Conservation (phyloP, 352 stramenopile genomes). For the Phytophthora foliorum region DNA sequence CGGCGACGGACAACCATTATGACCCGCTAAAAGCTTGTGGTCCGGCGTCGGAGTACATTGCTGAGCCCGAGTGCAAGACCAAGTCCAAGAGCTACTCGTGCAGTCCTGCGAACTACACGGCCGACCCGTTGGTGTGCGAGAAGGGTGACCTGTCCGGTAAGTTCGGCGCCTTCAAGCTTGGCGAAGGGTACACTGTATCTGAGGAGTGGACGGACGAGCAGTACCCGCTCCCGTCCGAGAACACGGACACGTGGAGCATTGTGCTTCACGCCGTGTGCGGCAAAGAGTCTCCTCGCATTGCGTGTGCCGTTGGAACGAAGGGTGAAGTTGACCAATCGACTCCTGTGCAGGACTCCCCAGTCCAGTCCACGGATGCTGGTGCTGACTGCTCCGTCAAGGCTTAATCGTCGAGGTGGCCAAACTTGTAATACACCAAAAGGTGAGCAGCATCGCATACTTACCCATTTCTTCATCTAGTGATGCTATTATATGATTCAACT, state of each 20-base stretch:
- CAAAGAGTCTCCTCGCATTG: slow-evolving; percentile 52
- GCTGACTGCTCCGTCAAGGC: slow-evolving; percentile 17
- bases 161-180: slow-evolving; percentile 51
- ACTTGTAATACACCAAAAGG: neutral
- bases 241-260: slow-evolving; percentile 65
- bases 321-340: slow-evolving; percentile 21
- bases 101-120: slow-evolving; percentile 49
- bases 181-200: slow-evolving; percentile 28
- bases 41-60: slow-evolving; percentile 53
- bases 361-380: slow-evolving; percentile 14
- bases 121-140: slow-evolving; percentile 52
- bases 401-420: neutral
- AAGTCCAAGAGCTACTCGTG: slow-evolving; percentile 53
- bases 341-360: slow-evolving; percentile 11
- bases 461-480: neutral
- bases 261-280: slow-evolving; percentile 71
- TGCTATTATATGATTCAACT: neutral
- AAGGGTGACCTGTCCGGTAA: slow-evolving; percentile 72
- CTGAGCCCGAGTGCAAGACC: slow-evolving; percentile 34
- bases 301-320: slow-evolving; percentile 46
- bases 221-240: slow-evolving; percentile 55
- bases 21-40: slow-evolving; percentile 60
- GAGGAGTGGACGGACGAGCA: slow-evolving; percentile 52
- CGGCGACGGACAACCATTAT: slow-evolving; percentile 62
- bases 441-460: neutral